Evolutionary conservation across 164 flowering plant genomes (phyloP).

Genomic region (Aristolochia contorta): DNA sequence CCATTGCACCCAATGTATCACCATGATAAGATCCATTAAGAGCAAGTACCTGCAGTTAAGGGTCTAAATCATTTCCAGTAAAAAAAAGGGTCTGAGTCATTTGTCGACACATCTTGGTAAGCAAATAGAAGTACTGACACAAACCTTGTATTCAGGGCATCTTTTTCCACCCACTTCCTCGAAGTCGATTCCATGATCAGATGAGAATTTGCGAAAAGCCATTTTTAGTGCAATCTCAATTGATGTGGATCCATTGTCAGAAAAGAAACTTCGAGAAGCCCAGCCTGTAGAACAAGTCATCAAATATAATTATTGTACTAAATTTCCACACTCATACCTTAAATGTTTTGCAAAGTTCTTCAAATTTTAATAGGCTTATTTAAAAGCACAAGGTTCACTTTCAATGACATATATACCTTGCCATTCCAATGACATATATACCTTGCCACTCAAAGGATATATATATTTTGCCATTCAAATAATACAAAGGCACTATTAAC

Average conservation of each 20-base stretch:
- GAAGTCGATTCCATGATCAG: constrained; percentile 46
- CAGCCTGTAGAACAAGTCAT: constrained; percentile 43
- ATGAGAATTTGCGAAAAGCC: constrained; percentile 88
- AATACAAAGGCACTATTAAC: no score
- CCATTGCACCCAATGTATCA: constrained; percentile 99
- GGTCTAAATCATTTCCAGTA: neutral
- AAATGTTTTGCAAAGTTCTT: no score
- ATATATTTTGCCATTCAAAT: no score
- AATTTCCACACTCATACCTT: no score
- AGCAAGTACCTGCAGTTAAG: constrained; percentile 60
- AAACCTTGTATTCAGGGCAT: constrained; percentile 48
- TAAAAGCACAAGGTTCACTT: no score
- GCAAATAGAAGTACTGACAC: neutral
- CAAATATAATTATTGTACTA: neutral
- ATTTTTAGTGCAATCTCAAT: constrained; percentile 94
- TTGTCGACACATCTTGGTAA: neutral
- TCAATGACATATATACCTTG: no score
- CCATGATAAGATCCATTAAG: constrained; percentile 96
- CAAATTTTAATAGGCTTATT: no score
- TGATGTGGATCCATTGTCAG: constrained; percentile 97
- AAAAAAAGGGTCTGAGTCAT: neutral
- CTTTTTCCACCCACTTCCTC: constrained; percentile 14
- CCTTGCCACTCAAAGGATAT: no score
- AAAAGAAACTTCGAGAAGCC: constrained; percentile 89
- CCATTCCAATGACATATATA: no score